Conservation (phyloP, 345 rosid species). For the Balakata baccata region DNA sequence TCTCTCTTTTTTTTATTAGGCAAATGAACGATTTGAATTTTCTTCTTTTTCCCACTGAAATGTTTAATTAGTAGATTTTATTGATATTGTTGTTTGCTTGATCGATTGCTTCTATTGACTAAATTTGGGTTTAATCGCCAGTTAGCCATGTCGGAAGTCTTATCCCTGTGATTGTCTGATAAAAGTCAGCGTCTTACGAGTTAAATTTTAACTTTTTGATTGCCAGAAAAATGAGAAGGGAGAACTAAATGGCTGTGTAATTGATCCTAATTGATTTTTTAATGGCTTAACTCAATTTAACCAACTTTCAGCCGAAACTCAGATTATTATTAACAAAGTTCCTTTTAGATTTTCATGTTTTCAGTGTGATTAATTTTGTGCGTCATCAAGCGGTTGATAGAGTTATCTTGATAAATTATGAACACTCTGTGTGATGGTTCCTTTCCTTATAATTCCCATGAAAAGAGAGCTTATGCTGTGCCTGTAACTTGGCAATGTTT, state of each 20-base stretch:
- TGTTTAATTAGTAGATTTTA: neutral
- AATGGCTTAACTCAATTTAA: neutral
- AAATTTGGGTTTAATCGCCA: neutral
- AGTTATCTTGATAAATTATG: neutral
- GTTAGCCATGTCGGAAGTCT: neutral
- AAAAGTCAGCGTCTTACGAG: neutral
- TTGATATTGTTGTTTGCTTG: neutral
- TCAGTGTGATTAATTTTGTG: neutral
- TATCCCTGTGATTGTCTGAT: neutral
- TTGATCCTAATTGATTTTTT: too few species aligned
- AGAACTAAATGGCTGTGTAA: too few species aligned
- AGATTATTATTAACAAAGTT: neutral
- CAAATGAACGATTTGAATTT: neutral
- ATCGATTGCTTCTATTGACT: neutral
- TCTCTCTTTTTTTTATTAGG: neutral
- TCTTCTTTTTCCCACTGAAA: neutral
- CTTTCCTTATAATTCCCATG: neutral
- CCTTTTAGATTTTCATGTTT: neutral
- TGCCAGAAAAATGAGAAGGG: neutral
- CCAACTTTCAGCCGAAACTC: neutral
- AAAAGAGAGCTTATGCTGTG: neutral
- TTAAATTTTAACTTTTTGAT: neutral
- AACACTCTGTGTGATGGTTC: neutral
- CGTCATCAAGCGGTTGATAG: neutral
- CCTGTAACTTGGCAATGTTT: neutral